Evolutionary conservation across 139 green algal genomes (phyloP).

Genomic region (Diplosphaera chodatii): DNA sequence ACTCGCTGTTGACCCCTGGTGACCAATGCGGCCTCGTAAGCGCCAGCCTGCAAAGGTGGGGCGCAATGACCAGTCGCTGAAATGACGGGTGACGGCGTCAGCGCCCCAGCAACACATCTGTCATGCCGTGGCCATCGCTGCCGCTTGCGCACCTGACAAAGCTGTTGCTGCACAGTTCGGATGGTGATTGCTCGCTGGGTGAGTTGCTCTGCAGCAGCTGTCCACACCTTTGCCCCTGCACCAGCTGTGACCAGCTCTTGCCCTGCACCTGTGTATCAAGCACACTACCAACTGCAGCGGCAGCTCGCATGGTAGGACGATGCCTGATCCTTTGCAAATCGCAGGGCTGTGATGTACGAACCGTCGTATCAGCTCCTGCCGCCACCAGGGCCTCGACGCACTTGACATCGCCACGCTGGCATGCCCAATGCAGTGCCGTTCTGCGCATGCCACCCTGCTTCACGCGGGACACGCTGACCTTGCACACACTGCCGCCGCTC

Average conservation of each 20-base stretch:
- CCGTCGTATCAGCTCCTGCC: conserved; percentile 7
- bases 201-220: background rate
- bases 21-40: conserved; percentile 5
- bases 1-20: background rate
- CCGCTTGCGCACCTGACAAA: background rate
- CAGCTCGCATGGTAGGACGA: too few species aligned
- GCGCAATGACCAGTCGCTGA: too few species aligned
- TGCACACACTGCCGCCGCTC: too few species aligned
- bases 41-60: background rate
- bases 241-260: conserved; percentile 10
- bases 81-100: too few species aligned
- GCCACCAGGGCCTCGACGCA: conserved; percentile 8
- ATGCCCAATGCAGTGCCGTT: conserved; percentile 13
- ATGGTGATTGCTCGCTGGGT: conserved; percentile 1
- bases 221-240: conserved; percentile 7
- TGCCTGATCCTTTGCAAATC: too few species aligned
- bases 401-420: background rate
- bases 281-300: background rate
- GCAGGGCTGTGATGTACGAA: too few species aligned
- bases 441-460: conserved; percentile 8
- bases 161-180: background rate
- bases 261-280: conserved; percentile 4
- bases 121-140: too few species aligned
- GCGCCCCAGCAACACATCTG: too few species aligned
- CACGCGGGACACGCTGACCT: too few species aligned